These are phyloP conservation scores for Rugonectria rugulosa DNA, from an alignment of 2,329 filamentous ascomycete genomes.

Conservation along the genomic window DNA sequence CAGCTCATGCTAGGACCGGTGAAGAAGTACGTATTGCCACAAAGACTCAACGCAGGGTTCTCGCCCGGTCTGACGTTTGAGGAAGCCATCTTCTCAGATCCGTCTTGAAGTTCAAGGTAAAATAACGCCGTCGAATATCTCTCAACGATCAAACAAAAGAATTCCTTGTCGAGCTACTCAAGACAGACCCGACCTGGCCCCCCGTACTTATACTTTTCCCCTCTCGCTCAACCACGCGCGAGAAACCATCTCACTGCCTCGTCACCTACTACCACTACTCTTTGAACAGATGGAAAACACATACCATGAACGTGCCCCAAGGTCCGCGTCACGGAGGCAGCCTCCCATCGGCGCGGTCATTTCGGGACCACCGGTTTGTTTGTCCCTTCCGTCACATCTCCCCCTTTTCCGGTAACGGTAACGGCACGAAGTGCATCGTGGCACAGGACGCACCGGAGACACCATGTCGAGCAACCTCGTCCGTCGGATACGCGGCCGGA, in stretches of 20 bases:
- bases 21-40: slow-evolving; percentile 31
- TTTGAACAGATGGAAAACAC: no score
- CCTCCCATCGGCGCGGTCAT: no score
- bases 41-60: slow-evolving; percentile 26
- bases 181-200: no score
- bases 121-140: no score
- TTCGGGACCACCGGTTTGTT: no score
- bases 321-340: neutral
- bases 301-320: no score
- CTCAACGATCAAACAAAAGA: no score
- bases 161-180: no score
- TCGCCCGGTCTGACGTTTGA: slow-evolving; percentile 19
- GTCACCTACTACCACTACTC: no score
- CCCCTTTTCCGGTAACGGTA: neutral
- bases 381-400: neutral
- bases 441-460: neutral
- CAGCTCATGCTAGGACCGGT: slow-evolving; percentile 29
- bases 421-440: neutral
- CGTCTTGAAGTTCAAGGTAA: no score
- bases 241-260: neutral
- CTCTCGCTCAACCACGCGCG: neutral
- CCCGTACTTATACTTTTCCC: slow-evolving; percentile 8
- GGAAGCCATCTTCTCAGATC: no score
- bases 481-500: neutral
- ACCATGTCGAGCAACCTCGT: neutral